These are phyloP conservation scores for Cicer pinnatifidum DNA, from an alignment of 306 rosid species.

Conservation along the genomic window DNA sequence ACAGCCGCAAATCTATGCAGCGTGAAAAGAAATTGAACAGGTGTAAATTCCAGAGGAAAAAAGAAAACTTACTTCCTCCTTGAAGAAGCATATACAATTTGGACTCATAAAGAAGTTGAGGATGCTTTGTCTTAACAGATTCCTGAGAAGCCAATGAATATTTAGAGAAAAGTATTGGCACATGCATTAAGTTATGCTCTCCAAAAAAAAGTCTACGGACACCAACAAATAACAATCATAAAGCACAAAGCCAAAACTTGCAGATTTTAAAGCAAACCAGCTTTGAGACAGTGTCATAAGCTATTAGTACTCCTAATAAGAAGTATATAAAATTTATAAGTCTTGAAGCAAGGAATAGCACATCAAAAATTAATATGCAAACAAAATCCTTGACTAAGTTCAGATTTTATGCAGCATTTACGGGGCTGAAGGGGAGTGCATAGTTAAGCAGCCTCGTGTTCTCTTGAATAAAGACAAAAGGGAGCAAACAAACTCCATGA, in stretches of 20 bases:
- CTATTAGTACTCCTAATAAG: slow-evolving; percentile 8
- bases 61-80: slow-evolving; percentile 81
- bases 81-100: slow-evolving; percentile 89
- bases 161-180: slow-evolving; percentile 1
- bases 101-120: slow-evolving; percentile 92
- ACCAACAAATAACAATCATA: slow-evolving; percentile 14
- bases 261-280: slow-evolving; percentile 15
- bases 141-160: slow-evolving; percentile 61
- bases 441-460: not conserved
- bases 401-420: not conserved
- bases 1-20: slow-evolving; percentile 9
- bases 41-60: slow-evolving; percentile 32
- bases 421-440: not conserved
- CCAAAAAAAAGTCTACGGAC: not conserved
- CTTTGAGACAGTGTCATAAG: not conserved
- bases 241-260: slow-evolving; percentile 25
- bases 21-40: not conserved
- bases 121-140: slow-evolving; percentile 87
- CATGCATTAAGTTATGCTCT: not conserved
- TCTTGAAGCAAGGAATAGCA: slow-evolving; percentile 25
- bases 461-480: not conserved
- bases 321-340: slow-evolving; percentile 13
- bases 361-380: slow-evolving; percentile 8
- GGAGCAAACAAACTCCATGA: not conserved
- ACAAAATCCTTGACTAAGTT: slow-evolving; percentile 8